A percentile compares a stretch with the other conserved stretches of the same genome.
These are phyloP conservation scores for Tetracentron sinense DNA, from an alignment of 164 flowering plant genomes.

Conservation along the genomic window DNA sequence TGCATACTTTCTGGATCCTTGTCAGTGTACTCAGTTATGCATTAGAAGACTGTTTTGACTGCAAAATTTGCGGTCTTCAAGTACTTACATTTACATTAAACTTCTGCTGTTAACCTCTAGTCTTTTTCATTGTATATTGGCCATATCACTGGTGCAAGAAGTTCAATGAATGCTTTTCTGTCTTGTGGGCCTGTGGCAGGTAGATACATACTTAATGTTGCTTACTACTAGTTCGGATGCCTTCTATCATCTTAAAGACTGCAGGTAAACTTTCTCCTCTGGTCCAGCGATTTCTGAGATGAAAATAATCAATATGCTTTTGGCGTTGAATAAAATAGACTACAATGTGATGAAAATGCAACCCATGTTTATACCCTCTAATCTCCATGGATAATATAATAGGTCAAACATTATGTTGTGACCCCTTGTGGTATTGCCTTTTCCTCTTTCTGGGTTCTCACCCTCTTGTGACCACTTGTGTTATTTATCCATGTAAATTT, in stretches of 20 bases:
- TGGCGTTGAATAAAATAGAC: too few species aligned
- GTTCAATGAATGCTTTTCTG: conserved; percentile 2
- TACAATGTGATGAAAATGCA: too few species aligned
- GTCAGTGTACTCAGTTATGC: not conserved
- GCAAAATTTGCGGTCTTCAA: not conserved
- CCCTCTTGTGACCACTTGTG: too few species aligned
- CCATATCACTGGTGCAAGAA: not conserved
- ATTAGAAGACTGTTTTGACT: not conserved
- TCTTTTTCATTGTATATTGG: not conserved
- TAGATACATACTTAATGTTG: conserved; percentile 81
- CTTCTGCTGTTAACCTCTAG: too few species aligned
- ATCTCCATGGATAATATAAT: too few species aligned
- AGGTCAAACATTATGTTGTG: too few species aligned
- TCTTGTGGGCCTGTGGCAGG: conserved; percentile 45
- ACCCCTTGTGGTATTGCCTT: too few species aligned
- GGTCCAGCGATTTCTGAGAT: not conserved
- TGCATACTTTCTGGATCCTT: conserved; percentile 1
- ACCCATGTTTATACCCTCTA: too few species aligned
- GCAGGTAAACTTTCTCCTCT: conserved; percentile 52
- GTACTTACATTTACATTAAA: not conserved
- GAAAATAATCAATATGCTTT: not conserved
- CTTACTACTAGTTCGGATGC: conserved; percentile 96
- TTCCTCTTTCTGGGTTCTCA: too few species aligned
- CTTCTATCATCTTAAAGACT: conserved; percentile 91
- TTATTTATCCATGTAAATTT: too few species aligned